Evolutionary conservation across 139 green algal species (phyloP).

Genomic region (Chlorella sp.): DNA sequence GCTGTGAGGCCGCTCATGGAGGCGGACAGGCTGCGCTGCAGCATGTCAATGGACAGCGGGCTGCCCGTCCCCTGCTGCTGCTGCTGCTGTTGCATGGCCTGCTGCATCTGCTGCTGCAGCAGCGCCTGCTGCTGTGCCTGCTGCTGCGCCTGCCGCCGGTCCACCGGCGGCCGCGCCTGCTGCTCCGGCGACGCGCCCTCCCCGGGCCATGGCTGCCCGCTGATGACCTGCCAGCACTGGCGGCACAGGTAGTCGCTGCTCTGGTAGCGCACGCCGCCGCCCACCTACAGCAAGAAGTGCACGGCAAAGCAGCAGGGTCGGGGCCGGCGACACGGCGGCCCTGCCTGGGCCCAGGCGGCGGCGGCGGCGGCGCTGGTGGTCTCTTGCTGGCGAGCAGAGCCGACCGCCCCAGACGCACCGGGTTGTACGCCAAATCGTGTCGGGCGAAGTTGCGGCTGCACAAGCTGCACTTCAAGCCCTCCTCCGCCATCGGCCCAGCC

Average conservation of each 20-base stretch:
- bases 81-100: constrained; percentile 16
- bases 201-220: constrained; percentile 40
- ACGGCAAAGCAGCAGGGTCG: background rate
- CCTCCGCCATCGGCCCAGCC: background rate
- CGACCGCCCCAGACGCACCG: constrained; percentile 17
- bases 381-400: background rate
- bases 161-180: background rate
- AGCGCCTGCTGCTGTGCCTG: background rate
- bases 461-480: constrained; percentile 11
- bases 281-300: background rate
- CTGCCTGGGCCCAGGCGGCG: background rate
- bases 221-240: constrained; percentile 43
- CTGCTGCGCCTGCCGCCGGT: constrained; percentile 27
- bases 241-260: constrained; percentile 43
- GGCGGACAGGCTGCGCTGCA: constrained; percentile 16
- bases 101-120: constrained; percentile 2
- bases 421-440: constrained; percentile 25
- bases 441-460: constrained; percentile 33
- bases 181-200: constrained; percentile 16
- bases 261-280: constrained; percentile 29
- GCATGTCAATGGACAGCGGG: constrained; percentile 20
- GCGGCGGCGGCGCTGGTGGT: background rate
- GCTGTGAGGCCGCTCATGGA: constrained; percentile 32
- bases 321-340: background rate
- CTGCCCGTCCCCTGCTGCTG: background rate